Evolutionary conservation across 441 rosid species (phyloP), one percentile per base, ranked within the genome.

Genomic region (Rhodomyrtus psidioides): DNA sequence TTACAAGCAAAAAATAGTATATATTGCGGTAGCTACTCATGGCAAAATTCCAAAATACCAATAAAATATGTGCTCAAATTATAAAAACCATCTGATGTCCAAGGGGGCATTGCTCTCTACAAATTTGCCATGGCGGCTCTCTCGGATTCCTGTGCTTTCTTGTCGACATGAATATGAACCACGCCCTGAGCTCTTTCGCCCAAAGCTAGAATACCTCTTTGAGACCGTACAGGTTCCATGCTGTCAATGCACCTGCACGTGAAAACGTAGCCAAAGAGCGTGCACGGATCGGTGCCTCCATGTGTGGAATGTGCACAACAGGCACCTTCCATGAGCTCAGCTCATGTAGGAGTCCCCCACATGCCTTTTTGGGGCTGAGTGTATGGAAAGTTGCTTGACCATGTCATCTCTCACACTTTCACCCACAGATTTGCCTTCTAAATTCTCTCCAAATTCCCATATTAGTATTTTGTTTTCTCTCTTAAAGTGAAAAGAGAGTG

Each of bases 241-340:
- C 79, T 70, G 79, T 70, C 79, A 70, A 70, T 70, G n/a, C 79
- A 62, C 8, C 49, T 42, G 83, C 86, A 74, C 86, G 86, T 85
- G 86, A 59, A 82, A 42, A 75, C 26, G 15, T 53, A 19, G 83
- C 16, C 27, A 51, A 82, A 23, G 83, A 75, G 83, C 27, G 86
- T 85, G 86, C 74, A 34, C 7, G 59, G 65, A 76, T 34, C 46
- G 74, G 21, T 44, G 54, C 65, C 74, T 55, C 65, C 30, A 26
- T 84, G 65, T 27, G 53, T 70, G 53, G 59, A 70, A 65, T 75
- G 86, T 74, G 86, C 55, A n/a, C 54, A 26, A 7, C 82, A 60
- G 75, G 46, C 70, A 42, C 55, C 75, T 27, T 84, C 85, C 85
- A 84, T 84, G 86, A 62, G 86, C 30, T 44, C 46, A 7, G 24